These are phyloP conservation scores for Agrocybe pediades DNA, from an alignment of 768 basidiomycete genomes.

Conservation along the genomic window DNA sequence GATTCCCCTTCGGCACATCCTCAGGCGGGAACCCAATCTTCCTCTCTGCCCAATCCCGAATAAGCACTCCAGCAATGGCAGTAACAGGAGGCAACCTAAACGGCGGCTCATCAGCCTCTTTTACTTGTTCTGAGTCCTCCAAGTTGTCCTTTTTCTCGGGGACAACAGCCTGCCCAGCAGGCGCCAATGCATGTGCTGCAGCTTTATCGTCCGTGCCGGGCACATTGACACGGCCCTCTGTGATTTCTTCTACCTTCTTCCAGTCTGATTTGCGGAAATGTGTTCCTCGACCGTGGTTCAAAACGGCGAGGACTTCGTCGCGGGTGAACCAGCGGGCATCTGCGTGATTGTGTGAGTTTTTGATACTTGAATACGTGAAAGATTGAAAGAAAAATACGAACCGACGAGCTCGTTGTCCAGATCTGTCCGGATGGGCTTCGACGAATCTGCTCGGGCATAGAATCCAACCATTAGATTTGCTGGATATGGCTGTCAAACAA, in stretches of 20 bases:
- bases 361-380: neutral
- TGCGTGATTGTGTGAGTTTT: conserved; percentile 25
- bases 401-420: conserved; percentile 96
- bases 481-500: conserved; percentile 72
- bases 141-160: conserved; percentile 17
- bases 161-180: conserved; percentile 1
- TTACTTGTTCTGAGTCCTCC: conserved; percentile 15
- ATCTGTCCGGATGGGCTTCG: conserved; percentile 76
- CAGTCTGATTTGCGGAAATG: conserved; percentile 49
- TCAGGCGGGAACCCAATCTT: conserved; percentile 42
- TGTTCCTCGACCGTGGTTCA: conserved; percentile 58
- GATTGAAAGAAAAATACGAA: conserved; percentile 30
- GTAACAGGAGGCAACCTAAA: conserved; percentile 77
- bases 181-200: conserved; percentile 21
- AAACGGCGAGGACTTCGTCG: conserved; percentile 64
- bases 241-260: conserved; percentile 45
- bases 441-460: conserved; percentile 75
- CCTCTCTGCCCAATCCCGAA: conserved; percentile 77
- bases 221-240: conserved; percentile 29
- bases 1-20: conserved; percentile 21
- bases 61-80: conserved; percentile 85
- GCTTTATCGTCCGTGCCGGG: conserved; percentile 1
- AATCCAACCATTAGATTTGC: conserved; percentile 91
- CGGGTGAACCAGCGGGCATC: conserved; percentile 91
- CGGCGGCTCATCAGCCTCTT: conserved; percentile 46